Conservation (phyloP, 1,284 basidiomycete genomes). For the Cutaneotrichosporon sp. region DNA sequence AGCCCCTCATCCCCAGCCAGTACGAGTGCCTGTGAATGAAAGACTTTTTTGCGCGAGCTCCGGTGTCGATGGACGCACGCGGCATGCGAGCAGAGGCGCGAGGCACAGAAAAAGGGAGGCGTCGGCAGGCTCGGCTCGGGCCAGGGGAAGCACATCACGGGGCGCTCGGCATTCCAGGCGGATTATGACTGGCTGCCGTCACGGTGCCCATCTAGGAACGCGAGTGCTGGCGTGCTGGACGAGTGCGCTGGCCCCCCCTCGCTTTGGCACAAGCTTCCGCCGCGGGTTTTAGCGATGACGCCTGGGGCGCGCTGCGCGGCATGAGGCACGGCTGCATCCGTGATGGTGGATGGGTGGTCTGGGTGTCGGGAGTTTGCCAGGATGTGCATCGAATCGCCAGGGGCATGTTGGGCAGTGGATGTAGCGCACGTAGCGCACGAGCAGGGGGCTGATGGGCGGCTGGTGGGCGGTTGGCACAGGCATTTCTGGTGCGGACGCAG, state of each 20-base stretch:
- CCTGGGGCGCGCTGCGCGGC: neutral
- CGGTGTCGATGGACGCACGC: neutral
- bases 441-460: neutral
- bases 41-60: too few relatives aligned
- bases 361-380: too few relatives aligned
- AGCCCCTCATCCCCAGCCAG: neutral
- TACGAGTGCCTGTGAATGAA: neutral
- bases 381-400: neutral
- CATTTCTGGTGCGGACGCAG: too few relatives aligned
- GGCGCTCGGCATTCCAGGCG: neutral
- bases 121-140: neutral
- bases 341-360: too few relatives aligned
- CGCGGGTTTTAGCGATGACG: constrained; percentile 2
- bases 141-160: neutral
- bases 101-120: too few relatives aligned
- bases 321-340: too few relatives aligned
- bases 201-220: neutral
- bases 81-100: neutral
- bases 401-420: too few relatives aligned
- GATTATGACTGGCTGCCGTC: neutral
- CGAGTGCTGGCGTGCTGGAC: too few relatives aligned
- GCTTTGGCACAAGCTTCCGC: constrained; percentile 6
- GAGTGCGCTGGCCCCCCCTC: neutral
- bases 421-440: too few relatives aligned
- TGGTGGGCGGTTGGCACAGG: neutral